A percentile compares a stretch with the other conserved stretches of the same genome.
Conservation (phyloP, 73 alveolate genomes). For the Paramecium primaurelia region DNA sequence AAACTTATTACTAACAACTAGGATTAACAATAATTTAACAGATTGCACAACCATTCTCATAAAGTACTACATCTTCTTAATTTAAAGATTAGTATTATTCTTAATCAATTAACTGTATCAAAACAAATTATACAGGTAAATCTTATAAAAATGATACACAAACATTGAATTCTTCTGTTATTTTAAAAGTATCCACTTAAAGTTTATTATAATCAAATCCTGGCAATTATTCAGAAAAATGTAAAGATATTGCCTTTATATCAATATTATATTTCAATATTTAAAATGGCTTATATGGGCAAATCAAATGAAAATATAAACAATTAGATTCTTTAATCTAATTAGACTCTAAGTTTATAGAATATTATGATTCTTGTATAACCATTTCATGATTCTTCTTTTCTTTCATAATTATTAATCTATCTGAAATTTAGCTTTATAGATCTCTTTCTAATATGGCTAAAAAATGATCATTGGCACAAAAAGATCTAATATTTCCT, state of each 20-base stretch:
- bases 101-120: not conserved
- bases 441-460: not conserved
- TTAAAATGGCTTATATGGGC: conserved; percentile 34
- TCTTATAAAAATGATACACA: not conserved
- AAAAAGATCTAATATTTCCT: not conserved
- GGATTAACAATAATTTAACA: not conserved
- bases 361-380: not conserved
- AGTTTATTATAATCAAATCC: not conserved
- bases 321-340: not conserved
- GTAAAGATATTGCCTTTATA: not conserved
- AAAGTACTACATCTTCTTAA: not conserved
- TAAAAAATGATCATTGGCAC: not conserved
- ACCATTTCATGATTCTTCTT: not conserved
- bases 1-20: not conserved
- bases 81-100: not conserved
- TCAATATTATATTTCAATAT: conserved; percentile 29
- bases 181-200: not conserved
- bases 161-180: not conserved
- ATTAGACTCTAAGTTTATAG: not conserved
- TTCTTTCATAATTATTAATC: not conserved
- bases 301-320: not conserved
- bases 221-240: not conserved
- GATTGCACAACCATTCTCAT: not conserved
- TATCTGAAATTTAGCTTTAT: not conserved
- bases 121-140: not conserved